phyloP scores from a whole-genome alignment of 2,329 filamentous ascomycete genomes.

The Oidium heveae region DNA sequence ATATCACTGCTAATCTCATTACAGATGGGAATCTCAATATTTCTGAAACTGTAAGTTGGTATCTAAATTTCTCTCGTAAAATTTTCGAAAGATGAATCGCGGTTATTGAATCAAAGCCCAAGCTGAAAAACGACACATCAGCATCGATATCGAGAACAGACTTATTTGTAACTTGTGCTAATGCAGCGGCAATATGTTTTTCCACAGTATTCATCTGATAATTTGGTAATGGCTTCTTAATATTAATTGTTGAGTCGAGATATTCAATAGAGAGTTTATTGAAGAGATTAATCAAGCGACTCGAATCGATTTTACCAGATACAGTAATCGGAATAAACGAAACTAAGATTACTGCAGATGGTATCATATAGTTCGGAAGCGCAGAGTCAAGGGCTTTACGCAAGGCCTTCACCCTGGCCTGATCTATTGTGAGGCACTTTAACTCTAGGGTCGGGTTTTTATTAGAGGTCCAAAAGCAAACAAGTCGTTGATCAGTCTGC shows the following conservation, averaged over 20 bases:
- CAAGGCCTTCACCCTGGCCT: conserved; percentile 19
- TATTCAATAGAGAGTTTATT: conserved; percentile 18
- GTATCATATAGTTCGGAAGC: conserved; percentile 58
- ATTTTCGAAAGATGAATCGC: conserved; percentile 43
- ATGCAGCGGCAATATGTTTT: conserved; percentile 23
- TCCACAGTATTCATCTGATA: conserved; percentile 29
- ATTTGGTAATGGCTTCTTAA: conserved; percentile 2
- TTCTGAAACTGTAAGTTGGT: conserved; percentile 35
- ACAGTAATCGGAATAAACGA: conserved; percentile 42
- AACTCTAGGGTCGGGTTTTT: conserved; percentile 1
- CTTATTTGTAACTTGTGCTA: conserved; percentile 26
- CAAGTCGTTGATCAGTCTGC: conserved; percentile 25
- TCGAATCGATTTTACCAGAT: conserved; percentile 50
- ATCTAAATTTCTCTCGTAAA: conserved; percentile 22
- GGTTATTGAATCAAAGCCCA: conserved; percentile 65
- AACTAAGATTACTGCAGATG: conserved; percentile 46
- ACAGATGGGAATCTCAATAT: conserved; percentile 45
- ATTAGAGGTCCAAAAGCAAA: conserved; percentile 40
- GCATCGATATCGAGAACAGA: conserved; percentile 24
- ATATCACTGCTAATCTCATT: conserved; percentile 26
- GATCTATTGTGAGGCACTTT: conserved; percentile 16
- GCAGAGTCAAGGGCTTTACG: conserved; percentile 26
- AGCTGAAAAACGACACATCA: conserved; percentile 47
- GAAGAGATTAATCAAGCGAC: conserved; percentile 24
- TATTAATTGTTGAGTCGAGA: conserved; percentile 16